Base-by-base conservation (phyloP, 352 stramenopile genomes). In the Pythium biforme region DNA sequence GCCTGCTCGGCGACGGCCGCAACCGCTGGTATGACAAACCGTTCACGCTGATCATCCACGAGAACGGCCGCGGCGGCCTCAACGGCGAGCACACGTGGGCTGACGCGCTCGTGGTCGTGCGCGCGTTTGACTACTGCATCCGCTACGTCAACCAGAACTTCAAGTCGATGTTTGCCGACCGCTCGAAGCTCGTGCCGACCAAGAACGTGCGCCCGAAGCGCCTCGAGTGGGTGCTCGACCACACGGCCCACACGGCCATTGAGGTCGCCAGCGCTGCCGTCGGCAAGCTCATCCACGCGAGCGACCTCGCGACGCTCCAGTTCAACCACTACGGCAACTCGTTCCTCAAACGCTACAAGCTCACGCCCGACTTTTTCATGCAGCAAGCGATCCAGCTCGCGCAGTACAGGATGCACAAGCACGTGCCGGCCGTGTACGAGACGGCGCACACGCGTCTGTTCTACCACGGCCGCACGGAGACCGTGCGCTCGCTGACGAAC, bases 11-110 rank as follows among this genome's bases (percentile, higher is more conserved):
- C 37, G 86, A 97, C 47, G 95, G 95, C 27, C 80, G 87, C 63
- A 99, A 99, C 80, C 94, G 96, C 63, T 99, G 93, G 90, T 99
- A 98, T 73, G 97, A 99, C 79, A 99, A 99, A 76, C 94, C 94
- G 14, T 94, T 99, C 67, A 97, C 98, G 71, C 66, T 99, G 29
- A 90, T 99, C 61, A 95, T 98, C 50, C 95, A 98, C 56, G 85
- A 95, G 34, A 99, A 99, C 73, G 96, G 92, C 39, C 97, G 97
- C 64, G 94, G 90, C 37, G 97, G 96, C 6, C 69, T 98, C 62
- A 89, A 97, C 48, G 95, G 94, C n/a, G 93, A 99, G 73, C 97
- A 99, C 73, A 92, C 89, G 34, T 98, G 97, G 96, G 98, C 97
- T 66, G 97, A 99, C 76, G 97, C 96, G 20, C 92, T 98, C 64